Base-by-base conservation (phyloP, 176 grass and related monocot genomes). In the Areca catechu region DNA sequence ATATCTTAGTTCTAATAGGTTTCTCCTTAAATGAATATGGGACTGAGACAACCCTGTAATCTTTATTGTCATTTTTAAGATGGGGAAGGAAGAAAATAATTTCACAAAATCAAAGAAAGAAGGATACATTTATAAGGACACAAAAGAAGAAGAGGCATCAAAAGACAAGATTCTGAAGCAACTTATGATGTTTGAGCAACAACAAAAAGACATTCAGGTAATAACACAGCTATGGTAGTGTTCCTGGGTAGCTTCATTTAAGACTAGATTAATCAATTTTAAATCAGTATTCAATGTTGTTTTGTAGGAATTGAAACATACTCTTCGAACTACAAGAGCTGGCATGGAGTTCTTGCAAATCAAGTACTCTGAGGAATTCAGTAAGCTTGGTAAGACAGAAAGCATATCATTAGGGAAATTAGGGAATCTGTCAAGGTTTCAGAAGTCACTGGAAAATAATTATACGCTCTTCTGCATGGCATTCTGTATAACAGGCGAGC, bases 331-430 rank as follows among this genome's bases (percentile, higher is more conserved):
- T 70, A 73, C 93, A 69, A 92, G 85, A 85, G 72, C 73, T 57
- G 84, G 93, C 62, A 77, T 92, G 61, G 84, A 85, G 73, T 91
- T 85, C 69, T 78, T 98, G 77, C 93, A 83, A 77, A 92, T 79
- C 74, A 92, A 89, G 56, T 85, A 83, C 59, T 80, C 69, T 25
- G 93, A 92, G 52, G 93, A 92, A 27, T 34, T 92, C 48, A 80
- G 51, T 72, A 66, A 85, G 60, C 74, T 98, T 74, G 93, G 93
- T 92, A 92, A 82, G 50, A 74, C 53, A 20, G 0, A 34, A 34
- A 34, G 30, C 30, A 34, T 7, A 7, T 34, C 30, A 34, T 34
- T 6, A 34, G 30, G 0, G 5, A 34, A 34, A 34, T 34, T 6
- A 34, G 30, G 0, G 5, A 34, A 34, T 34, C 30, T 9, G 6